A percentile compares a stretch with the other conserved stretches of the same genome.
Evolutionary conservation across 2,329 filamentous ascomycete genomes (phyloP).

Genomic region (Knufia fluminis): DNA sequence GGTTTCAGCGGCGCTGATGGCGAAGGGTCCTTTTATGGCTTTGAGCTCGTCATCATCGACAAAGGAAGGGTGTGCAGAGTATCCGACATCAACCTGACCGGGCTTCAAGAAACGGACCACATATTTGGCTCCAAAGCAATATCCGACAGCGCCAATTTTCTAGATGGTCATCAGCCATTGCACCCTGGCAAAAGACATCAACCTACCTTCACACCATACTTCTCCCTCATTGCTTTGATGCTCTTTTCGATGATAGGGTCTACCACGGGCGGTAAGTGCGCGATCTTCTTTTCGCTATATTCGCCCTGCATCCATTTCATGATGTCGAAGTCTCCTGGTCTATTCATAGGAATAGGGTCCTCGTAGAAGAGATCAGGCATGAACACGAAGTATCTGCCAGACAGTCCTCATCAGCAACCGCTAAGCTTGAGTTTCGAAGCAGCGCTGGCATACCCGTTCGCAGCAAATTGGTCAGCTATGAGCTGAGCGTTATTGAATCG

Average conservation of each 20-base stretch:
- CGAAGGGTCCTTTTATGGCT: constrained; percentile 57
- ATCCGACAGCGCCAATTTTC: constrained; percentile 26
- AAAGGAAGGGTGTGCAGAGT: constrained; percentile 67
- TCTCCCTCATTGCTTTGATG: constrained; percentile 31
- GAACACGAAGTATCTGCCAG: constrained; percentile 48
- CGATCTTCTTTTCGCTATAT: constrained; percentile 19
- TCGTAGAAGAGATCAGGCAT: constrained; percentile 64
- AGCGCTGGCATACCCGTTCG: constrained; percentile 44
- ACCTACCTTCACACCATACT: constrained; percentile 23
- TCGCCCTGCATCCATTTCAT: constrained; percentile 39
- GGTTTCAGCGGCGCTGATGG: constrained; percentile 55
- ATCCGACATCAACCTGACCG: constrained; percentile 59
- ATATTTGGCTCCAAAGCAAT: constrained; percentile 43
- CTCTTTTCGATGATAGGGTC: constrained; percentile 45
- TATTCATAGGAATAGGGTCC: constrained; percentile 51
- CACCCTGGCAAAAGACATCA: background rate
- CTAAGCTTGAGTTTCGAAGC: background rate
- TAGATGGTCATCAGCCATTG: background rate
- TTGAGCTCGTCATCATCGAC: constrained; percentile 58
- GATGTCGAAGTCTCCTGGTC: constrained; percentile 41
- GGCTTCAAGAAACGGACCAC: constrained; percentile 58
- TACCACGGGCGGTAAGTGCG: constrained; percentile 35
- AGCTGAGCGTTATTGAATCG: constrained; percentile 50
- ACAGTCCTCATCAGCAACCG: background rate
- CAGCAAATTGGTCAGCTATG: constrained; percentile 65